A percentile compares a stretch with the other conserved stretches of the same genome.
phyloP scores from a whole-genome alignment of 345 rosid genomes.

The Citrus reticulata region DNA sequence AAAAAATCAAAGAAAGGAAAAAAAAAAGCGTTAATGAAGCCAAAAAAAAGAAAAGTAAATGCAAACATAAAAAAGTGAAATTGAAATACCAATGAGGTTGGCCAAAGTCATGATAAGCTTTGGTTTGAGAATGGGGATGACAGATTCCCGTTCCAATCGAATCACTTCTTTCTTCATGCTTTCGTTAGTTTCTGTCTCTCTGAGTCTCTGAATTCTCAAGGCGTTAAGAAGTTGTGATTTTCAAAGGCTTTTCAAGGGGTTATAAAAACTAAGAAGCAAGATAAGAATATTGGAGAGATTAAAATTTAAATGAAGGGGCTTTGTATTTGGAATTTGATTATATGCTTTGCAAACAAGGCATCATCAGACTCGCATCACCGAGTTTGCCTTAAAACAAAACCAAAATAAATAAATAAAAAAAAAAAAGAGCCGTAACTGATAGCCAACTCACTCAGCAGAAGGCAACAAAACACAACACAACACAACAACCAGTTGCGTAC shows the following conservation, averaged over 20 bases:
- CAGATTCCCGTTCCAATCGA: constrained; percentile 86
- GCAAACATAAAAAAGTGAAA: not conserved
- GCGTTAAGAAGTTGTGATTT: not conserved
- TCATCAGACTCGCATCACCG: not conserved
- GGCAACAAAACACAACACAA: not conserved
- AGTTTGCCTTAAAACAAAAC: not conserved
- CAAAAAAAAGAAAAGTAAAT: not conserved
- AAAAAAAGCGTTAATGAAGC: not conserved
- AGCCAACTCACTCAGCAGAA: not conserved
- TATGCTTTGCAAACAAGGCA: not conserved
- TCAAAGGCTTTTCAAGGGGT: not conserved
- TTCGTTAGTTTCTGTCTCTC: not conserved
- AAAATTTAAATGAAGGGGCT: not conserved
- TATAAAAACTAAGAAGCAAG: not conserved
- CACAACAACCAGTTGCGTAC: not conserved
- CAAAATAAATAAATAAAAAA: no score
- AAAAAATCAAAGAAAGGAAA: not conserved
- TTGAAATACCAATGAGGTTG: constrained; percentile 67
- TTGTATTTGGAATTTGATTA: constrained; percentile 6
- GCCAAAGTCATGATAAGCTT: constrained; percentile 93
- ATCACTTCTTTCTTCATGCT: constrained; percentile 60
- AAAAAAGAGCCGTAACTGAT: not conserved
- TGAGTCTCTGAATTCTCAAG: not conserved
- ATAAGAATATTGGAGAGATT: constrained; percentile 19
- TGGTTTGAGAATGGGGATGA: constrained; percentile 86